phyloP scores from a whole-genome alignment of 2,329 filamentous ascomycete genomes.

The Monilinia fructicola region DNA sequence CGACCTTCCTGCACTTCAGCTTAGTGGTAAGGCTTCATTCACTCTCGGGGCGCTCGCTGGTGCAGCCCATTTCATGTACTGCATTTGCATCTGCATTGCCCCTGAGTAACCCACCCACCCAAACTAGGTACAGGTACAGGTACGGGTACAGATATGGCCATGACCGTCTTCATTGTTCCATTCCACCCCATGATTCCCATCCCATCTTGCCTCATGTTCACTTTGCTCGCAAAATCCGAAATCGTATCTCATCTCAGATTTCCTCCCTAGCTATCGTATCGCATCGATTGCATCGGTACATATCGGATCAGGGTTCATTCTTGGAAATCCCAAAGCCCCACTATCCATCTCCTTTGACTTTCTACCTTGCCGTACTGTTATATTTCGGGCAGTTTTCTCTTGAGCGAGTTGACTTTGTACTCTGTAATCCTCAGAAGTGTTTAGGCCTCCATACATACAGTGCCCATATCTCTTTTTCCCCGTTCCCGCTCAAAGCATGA shows the following conservation, averaged over 20 bases:
- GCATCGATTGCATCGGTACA: slow-evolving; percentile 6
- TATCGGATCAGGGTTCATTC: slow-evolving; percentile 16
- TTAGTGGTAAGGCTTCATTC: slow-evolving; percentile 17
- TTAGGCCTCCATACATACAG: background rate
- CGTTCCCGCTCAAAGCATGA: slow-evolving; percentile 5
- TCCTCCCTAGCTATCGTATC: background rate
- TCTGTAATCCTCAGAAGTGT: background rate
- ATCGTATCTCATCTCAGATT: slow-evolving; percentile 1
- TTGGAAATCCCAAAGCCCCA: slow-evolving; percentile 8
- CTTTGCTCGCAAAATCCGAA: slow-evolving; percentile 5
- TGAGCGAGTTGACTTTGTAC: background rate
- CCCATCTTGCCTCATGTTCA: slow-evolving; percentile 5
- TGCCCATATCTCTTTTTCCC: slow-evolving; percentile 3
- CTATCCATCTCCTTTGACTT: slow-evolving; percentile 10
- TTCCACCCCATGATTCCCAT: slow-evolving; percentile 4
- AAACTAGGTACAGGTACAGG: background rate
- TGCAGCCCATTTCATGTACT: slow-evolving; percentile 18
- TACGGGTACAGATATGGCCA: slow-evolving; percentile 8
- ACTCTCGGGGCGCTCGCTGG: slow-evolving; percentile 8
- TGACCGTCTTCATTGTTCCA: background rate
- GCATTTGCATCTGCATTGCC: slow-evolving; percentile 19
- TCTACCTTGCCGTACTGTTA: background rate
- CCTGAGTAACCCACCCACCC: slow-evolving; percentile 13
- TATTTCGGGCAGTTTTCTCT: slow-evolving; percentile 4
- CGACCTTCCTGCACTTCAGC: slow-evolving; percentile 17